Base-by-base conservation (phyloP, 306 rosid genomes). In the Citrullus amarus region DNA sequence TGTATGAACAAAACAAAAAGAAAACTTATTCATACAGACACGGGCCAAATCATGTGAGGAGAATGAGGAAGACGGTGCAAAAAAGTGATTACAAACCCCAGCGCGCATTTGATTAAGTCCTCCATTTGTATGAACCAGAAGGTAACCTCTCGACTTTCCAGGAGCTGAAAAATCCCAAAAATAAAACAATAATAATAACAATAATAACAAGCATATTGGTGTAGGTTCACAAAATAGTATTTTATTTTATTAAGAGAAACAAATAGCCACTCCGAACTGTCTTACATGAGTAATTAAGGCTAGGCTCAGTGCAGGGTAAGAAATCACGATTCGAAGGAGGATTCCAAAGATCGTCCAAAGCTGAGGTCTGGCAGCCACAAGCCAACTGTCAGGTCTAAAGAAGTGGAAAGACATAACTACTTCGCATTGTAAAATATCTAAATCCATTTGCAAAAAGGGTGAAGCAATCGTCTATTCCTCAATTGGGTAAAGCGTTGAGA, bases 51-150 rank as follows among this genome's bases (percentile, higher is more conserved):
- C 48, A 38, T 65, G 30, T 9, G 34, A 41, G 34, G 17, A 67
- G 9, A 41, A 67, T 41, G 34, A 67, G 74, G 10, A 67, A 67
- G 74, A 41, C 20, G 13, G 39, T 28, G 39, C 57, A 70, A 25
- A 11, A 70, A 41, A 72, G 76, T 15, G 59, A 72, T 50, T 48
- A 85, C 92, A 79, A 54, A 92, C 98, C 97, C 98, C 97, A 48
- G 93, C 83, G 79, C 97, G 98, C 98, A 95, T 95, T 82, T 95
- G 98, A 80, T 92, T 95, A 79, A 95, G 97, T 70, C 98, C 98
- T 14, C 98, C 98, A 82, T 95, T 95, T 2, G 98, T 85, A 83
- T 92, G 92, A 60, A 95, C 98, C 54, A 89, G 86, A 66, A 95
- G 97, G 88, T 86, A 95, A 60, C 98, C 98, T 77, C 67, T 84